Evolutionary conservation across 176 grass and related monocot genomes (phyloP).

Genomic region (Oryza meyeriana): DNA sequence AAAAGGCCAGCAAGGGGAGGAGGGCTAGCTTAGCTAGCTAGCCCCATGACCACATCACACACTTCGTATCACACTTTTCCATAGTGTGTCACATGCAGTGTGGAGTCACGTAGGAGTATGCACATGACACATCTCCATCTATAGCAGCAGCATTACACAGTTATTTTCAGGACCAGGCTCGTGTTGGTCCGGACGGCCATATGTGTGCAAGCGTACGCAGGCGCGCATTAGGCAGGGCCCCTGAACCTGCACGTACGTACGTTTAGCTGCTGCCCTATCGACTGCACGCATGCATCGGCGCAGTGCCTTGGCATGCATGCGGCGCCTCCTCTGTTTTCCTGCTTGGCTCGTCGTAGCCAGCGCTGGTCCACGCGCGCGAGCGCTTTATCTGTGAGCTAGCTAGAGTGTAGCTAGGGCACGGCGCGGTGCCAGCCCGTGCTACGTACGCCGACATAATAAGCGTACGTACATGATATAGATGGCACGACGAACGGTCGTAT

Average conservation of each 20-base stretch:
- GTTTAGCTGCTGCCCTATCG: neutral
- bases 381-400: neutral
- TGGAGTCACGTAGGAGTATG: neutral
- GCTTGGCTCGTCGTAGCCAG: neutral
- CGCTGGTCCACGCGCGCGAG: neutral
- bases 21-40: neutral
- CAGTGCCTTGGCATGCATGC: neutral
- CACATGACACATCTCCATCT: neutral
- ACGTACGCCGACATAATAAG: neutral
- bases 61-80: neutral
- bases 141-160: neutral
- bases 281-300: neutral
- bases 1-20: too few relatives aligned
- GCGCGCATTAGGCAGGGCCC: neutral
- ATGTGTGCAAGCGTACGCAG: neutral
- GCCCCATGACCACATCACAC: neutral
- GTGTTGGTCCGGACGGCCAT: neutral
- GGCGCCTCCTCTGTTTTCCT: neutral
- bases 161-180: too few relatives aligned
- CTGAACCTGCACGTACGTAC: neutral
- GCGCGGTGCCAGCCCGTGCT: neutral
- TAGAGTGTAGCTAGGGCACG: neutral
- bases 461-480: neutral
- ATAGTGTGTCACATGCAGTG: neutral
- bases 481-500: neutral